Base-by-base conservation (phyloP, 139 green algal species). In the Chlamydomonas schloesseri region DNA sequence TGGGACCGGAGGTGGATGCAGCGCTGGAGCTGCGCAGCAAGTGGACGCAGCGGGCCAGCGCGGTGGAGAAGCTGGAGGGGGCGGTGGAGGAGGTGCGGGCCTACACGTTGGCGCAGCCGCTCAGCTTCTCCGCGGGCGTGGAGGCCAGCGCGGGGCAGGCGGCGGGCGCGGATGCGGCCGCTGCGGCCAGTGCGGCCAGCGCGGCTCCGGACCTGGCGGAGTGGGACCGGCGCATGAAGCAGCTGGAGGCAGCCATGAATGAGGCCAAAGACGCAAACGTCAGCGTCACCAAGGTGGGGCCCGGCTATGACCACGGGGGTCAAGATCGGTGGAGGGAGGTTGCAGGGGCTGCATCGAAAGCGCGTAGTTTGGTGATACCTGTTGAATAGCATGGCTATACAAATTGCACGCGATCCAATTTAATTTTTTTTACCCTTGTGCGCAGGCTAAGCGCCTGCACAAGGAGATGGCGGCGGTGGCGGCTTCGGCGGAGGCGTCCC, bases 401-500 rank as follows among this genome's bases (percentile, higher is more conserved):
- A n/a, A n/a, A n/a, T n/a, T n/a, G n/a, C n/a, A n/a, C n/a, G n/a
- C n/a, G n/a, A n/a, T n/a, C n/a, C n/a, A n/a, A n/a, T n/a, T n/a
- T n/a, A n/a, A n/a, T n/a, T n/a, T n/a, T n/a, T n/a, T n/a, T n/a
- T n/a, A n/a, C n/a, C n/a, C n/a, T n/a, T n/a, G n/a, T 50, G 42
- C 46, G 31, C 83, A 93, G 80, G 95, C 95, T 28, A 96, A 94
- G 82, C 85, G 88, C 75, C 81, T 97, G n/a, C 79, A 96, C 15
- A 95, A 95, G 62, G 95, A 97, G 76, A 87, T 98, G 74, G 90
- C 95, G 85, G 91, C 90, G 26, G 90, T 97, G 84, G 85, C 88
- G 0, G 88, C 89, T 11, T 94, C 93, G 23, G 90, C 93, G 24
- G 94, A 95, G 50, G 94, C 93, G 9, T 89, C 89, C 14, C 69